Conservation (phyloP, 2,329 filamentous ascomycete species). For the Orbilia brochopaga region DNA sequence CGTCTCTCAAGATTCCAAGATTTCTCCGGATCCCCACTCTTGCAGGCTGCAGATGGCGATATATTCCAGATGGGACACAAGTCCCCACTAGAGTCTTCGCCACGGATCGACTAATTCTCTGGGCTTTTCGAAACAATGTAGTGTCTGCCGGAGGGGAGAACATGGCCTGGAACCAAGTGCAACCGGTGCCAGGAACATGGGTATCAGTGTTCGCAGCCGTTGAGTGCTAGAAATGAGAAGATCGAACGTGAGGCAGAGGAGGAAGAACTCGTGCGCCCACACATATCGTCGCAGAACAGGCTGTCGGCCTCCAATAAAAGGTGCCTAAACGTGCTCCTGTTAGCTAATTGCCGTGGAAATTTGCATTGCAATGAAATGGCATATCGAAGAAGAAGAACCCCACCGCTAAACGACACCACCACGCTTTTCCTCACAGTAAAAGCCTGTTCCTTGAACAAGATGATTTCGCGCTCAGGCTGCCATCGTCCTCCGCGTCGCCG, state of each 20-base stretch:
- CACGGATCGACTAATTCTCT: constrained; percentile 26
- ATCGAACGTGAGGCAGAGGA: constrained; percentile 50
- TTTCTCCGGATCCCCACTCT: not conserved
- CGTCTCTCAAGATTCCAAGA: constrained; percentile 17
- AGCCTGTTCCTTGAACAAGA: constrained; percentile 45
- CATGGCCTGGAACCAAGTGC: constrained; percentile 49
- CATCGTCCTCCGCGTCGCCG: constrained; percentile 35
- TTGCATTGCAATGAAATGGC: not conserved
- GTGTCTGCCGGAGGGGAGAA: constrained; percentile 48
- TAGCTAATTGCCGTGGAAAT: constrained; percentile 22
- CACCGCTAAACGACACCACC: constrained; percentile 28
- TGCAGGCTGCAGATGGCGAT: constrained; percentile 12
- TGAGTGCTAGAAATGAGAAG: constrained; percentile 51
- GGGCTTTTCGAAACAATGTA: constrained; percentile 11
- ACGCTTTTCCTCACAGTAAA: constrained; percentile 22
- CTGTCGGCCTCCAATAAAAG: constrained; percentile 37
- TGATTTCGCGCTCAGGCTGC: constrained; percentile 34
- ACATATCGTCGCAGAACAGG: constrained; percentile 20
- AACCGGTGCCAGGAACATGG: constrained; percentile 51
- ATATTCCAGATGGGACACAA: constrained; percentile 25
- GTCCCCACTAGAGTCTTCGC: constrained; percentile 6
- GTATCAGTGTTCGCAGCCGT: constrained; percentile 48
- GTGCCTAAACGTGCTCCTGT: constrained; percentile 20
- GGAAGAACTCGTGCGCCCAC: constrained; percentile 36
- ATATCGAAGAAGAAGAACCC: constrained; percentile 19